Percentiles rank a stretch among this genome's conserved stretches.
Conservation (phyloP, 1,284 basidiomycete species). For the Malassezia psittaci region DNA sequence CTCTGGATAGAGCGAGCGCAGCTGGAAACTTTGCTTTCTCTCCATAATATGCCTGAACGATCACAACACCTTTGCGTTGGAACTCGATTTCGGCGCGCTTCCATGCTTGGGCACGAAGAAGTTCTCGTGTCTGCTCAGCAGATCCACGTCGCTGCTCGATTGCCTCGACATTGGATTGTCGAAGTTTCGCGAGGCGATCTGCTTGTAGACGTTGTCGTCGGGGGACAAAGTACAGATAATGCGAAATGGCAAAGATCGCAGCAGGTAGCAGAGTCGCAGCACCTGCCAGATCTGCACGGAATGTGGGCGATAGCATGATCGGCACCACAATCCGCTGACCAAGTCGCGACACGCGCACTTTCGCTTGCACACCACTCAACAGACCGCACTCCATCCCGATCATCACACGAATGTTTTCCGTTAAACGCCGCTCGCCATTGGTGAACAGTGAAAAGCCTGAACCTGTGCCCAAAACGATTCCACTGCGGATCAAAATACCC, state of each 20-base stretch:
- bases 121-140: conserved; percentile 54
- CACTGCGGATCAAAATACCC: conserved; percentile 51
- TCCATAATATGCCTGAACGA: conserved; percentile 61
- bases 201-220: conserved; percentile 50
- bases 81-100: conserved; percentile 49
- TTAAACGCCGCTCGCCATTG: conserved; percentile 45
- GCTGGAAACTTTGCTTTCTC: conserved; percentile 19
- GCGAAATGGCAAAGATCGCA: conserved; percentile 52
- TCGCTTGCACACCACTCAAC: conserved; percentile 40
- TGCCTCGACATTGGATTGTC: conserved; percentile 56
- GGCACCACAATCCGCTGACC: conserved; percentile 56
- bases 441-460: conserved; percentile 40
- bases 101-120: conserved; percentile 50
- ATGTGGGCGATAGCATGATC: conserved; percentile 53
- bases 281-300: conserved; percentile 52
- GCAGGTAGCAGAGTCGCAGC: conserved; percentile 55
- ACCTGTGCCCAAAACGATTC: conserved; percentile 40
- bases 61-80: conserved; percentile 55
- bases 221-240: conserved; percentile 57
- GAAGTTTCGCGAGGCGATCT: conserved; percentile 52
- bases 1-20: not conserved
- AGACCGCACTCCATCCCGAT: conserved; percentile 44
- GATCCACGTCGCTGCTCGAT: conserved; percentile 56
- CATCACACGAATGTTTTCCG: conserved; percentile 44
- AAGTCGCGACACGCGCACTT: conserved; percentile 50